Percentiles rank a stretch among this genome's conserved stretches.
phyloP scores from a whole-genome alignment of 495 filamentous ascomycete species.

The Cetradonia linearis region DNA sequence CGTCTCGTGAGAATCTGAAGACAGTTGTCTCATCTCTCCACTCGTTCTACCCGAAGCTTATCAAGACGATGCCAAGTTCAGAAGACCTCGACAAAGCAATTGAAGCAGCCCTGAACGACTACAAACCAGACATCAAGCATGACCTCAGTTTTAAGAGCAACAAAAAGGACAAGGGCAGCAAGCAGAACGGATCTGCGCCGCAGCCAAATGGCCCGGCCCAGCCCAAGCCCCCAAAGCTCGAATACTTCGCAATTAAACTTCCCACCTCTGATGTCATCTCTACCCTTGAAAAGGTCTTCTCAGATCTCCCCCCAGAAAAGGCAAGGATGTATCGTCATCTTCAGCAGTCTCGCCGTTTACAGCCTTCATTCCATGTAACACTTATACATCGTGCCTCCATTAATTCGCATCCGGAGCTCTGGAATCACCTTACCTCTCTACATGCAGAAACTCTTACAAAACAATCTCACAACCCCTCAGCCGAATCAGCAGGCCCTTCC shows the following conservation, averaged over 20 bases:
- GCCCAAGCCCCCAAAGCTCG: constrained; percentile 46
- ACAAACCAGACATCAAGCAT: constrained; percentile 65
- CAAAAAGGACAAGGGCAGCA: constrained; percentile 35
- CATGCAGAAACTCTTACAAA: constrained; percentile 28
- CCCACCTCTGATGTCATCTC: constrained; percentile 45
- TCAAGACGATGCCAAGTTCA: constrained; percentile 57
- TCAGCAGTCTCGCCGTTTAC: constrained; percentile 59
- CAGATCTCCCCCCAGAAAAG: constrained; percentile 33
- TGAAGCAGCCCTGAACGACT: constrained; percentile 60
- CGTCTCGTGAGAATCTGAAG: constrained; percentile 80
- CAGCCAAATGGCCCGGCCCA: constrained; percentile 24
- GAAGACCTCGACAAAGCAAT: constrained; percentile 78
- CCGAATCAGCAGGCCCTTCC: constrained; percentile 26
- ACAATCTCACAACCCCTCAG: constrained; percentile 24
- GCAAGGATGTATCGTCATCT: constrained; percentile 67
- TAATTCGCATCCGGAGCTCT: constrained; percentile 50
- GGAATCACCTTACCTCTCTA: constrained; percentile 44
- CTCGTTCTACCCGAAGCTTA: constrained; percentile 59
- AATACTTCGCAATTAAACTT: constrained; percentile 73
- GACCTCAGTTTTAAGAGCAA: constrained; percentile 45
- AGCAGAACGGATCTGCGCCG: constrained; percentile 20
- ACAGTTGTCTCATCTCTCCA: constrained; percentile 61
- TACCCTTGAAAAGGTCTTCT: constrained; percentile 60
- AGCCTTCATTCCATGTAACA: constrained; percentile 85
- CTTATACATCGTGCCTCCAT: constrained; percentile 68